Base-by-base conservation (phyloP, 768 basidiomycete species). In the Russula sp. region DNA sequence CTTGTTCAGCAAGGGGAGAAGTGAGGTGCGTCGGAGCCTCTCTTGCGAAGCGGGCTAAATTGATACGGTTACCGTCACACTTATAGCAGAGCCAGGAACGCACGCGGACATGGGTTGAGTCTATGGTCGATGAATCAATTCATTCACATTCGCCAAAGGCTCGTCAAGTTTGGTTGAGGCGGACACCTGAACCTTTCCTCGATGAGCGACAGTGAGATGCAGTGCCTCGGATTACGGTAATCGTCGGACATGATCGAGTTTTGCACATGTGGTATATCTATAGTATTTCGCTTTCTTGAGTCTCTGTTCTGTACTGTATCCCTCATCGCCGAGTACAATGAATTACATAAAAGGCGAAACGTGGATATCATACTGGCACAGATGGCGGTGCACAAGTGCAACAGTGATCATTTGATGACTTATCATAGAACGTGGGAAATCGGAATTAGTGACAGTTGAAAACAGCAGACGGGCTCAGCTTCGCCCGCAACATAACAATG, bases 141-240 rank as follows among this genome's bases (percentile, higher is more conserved):
- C 62, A 56, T 7, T 63, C 65, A 40, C 59, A 63, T 37, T 61
- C 66, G 13, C 65, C 66, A 0, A 63, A 51, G 9, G 31, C 37
- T 8, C 59, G 16, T 2, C 56, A 55, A 1, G 34, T 57, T 1
- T 68, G 67, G 67, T 13, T 68, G 50, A 35, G 57, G 11, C 61
- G 67, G 69, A 75, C 59, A 49, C 71, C 35, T 20, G 69, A 50
- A 69, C 68, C 2, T 35, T 73, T 20, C 35, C 72, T 59, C 61
- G 69, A 22, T 11, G 63, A 0, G 16, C 55, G 0, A 63, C 63
- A 48, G 3, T 13, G 4, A 70, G 42, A 4, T 13, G 22, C 22
- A 3, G 2, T 27, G 27, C 2, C 27, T 47, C 4, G 13, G 22
- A 27, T 27, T 27, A 27, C 22, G 22, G 22, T 27, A 44, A 10